Evolutionary conservation across 257 asterid species (phyloP).

Genomic region (Rubia yunnanensis): DNA sequence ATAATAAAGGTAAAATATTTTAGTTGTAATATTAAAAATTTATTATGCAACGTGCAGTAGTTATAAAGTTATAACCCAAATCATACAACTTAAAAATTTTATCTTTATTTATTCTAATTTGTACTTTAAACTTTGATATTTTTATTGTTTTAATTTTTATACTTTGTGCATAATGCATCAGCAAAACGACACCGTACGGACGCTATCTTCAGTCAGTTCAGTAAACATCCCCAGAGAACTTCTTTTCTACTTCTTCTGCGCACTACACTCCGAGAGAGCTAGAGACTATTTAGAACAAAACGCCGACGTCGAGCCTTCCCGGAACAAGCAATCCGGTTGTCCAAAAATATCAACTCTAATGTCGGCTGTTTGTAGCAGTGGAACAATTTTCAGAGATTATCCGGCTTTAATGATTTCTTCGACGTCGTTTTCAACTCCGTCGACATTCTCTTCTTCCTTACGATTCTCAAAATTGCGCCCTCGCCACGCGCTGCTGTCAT

Average conservation of each 20-base stretch:
- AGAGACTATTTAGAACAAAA: not conserved
- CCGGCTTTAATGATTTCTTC: slow-evolving; percentile 1
- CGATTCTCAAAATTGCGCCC: slow-evolving; percentile 23
- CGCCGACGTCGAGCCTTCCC: slow-evolving; percentile 4
- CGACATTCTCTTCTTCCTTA: not conserved
- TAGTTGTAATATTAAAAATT: no score
- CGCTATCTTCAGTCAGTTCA: slow-evolving; percentile 17
- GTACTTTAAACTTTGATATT: no score
- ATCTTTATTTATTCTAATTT: no score
- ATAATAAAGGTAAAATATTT: no score
- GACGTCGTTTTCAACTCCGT: slow-evolving; percentile 2
- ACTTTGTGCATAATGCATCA: no score
- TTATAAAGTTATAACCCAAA: no score
- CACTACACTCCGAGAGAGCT: not conserved
- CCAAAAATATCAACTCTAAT: no score
- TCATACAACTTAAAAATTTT: no score
- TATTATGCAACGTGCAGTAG: no score
- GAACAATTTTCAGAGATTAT: not conserved
- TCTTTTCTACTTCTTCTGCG: not conserved
- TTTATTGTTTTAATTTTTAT: no score
- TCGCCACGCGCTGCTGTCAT: slow-evolving; percentile 16
- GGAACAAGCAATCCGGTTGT: not conserved
- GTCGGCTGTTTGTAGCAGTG: slow-evolving; percentile 3
- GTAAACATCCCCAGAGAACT: not conserved
- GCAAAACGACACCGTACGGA: slow-evolving; percentile 14